Evolutionary conservation across 305 asterid genomes (phyloP).

Genomic region (Petunia hybrid): DNA sequence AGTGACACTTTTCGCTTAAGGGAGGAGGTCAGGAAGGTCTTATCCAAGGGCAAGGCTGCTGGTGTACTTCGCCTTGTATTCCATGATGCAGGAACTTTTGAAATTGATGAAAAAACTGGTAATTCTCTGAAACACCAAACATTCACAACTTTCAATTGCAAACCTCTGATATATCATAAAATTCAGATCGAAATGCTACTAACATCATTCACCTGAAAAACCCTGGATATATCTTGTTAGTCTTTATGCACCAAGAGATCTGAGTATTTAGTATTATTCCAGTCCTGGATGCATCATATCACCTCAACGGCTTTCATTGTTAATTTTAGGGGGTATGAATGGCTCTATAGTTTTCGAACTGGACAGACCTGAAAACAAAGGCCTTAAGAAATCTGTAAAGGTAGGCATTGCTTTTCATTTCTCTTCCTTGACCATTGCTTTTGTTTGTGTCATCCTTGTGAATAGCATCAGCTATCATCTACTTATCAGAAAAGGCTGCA

Average conservation of each 20-base stretch:
- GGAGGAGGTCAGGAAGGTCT: constrained; percentile 73
- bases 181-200: not conserved
- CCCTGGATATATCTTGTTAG: constrained; percentile 1
- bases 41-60: constrained; percentile 81
- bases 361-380: constrained; percentile 84
- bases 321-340: constrained; percentile 89
- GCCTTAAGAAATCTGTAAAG: constrained; percentile 80
- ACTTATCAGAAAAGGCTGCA: too few relatives aligned
- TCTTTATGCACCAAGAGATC: not conserved
- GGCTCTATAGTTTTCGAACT: constrained; percentile 89
- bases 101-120: constrained; percentile 65
- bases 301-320: constrained; percentile 24
- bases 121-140: constrained; percentile 12
- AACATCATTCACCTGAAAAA: not conserved
- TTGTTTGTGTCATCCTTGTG: constrained; percentile 11
- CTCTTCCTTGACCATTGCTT: constrained; percentile 16
- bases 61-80: constrained; percentile 91
- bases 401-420: constrained; percentile 47
- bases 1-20: constrained; percentile 55
- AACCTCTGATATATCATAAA: not conserved
- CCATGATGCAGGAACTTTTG: constrained; percentile 97
- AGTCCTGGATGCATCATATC: constrained; percentile 4
- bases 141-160: constrained; percentile 5
- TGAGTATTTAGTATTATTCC: not conserved
- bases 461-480: too few relatives aligned